Evolutionary conservation across 345 rosid species (phyloP), one percentile per base, ranked within the genome.

Genomic region (Euclidium syriacum): DNA sequence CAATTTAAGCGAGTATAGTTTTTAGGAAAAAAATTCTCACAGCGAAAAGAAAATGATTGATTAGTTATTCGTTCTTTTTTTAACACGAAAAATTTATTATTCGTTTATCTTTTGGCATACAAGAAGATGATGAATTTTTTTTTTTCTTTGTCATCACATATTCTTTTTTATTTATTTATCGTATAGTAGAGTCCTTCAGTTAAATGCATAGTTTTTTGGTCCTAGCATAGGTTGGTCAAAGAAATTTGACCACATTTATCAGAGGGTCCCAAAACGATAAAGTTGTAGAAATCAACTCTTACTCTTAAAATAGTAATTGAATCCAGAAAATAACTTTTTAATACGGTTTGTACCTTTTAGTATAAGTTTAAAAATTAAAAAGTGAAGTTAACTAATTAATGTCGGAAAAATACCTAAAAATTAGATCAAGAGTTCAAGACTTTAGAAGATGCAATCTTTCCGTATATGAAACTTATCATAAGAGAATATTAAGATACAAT

Each of bases 321-420:
- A 17, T 18, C 50, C 51, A 48, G 47, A 67, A 55, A 26, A 15
- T 4, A 39, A 56, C 57, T 56, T 48, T 48, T 29, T 32, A 58
- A 19, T 29, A 29, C 52, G 24, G 35, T 22, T 39, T 58, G 65
- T 39, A 40, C 36, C 44, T 27, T 49, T 7, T 39, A 22, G 7
- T 40, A 41, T 32, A 67, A 44, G 10, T 19, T 24, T 48, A 10
- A 20, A 10, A 20, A 49, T 11, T 57, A 57, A 2, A 66, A 46
- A 38, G 50, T 19, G 14, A 52, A 33, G 39, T 54, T 23, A 65
- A 25, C 47, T 43, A 29, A 29, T 29, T 32, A 16, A 10, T 43
- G 60, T 52, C 22, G 34, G 25, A 7, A 22, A 52, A n/a, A n/a
- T n/a, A 8, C 6, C 10, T 23, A 2, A 33, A n/a, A 23, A n/a